Base-by-base conservation (phyloP, 2,329 filamentous ascomycete species). In the Xylariaceae sp. region DNA sequence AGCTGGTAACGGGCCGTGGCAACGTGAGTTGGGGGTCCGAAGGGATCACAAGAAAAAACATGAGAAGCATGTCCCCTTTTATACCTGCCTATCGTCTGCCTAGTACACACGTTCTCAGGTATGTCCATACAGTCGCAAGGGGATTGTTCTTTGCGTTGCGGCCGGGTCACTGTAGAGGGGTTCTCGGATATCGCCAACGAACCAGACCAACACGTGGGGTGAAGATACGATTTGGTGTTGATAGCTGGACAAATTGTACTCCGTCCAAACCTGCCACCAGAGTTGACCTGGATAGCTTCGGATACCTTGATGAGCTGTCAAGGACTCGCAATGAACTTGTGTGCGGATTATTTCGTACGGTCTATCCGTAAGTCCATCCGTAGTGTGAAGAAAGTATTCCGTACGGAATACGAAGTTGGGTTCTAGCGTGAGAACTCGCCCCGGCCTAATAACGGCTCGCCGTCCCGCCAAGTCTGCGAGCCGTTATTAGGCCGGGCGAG, bases 171-270 rank as follows among this genome's bases (percentile, higher is more conserved):
- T 39, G 37, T 9, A 9, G 37, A 8, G 37, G 37, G 8, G 37
- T 8, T 42, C 49, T 49, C n/a, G 48, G 15, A n/a, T 17, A 49
- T 53, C 18, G 48, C 9, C 9, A 34, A 56, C 61, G 61, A 58
- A 58, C 50, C 39, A 60, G 48, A 53, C 37, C 15, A 37, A 30
- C 58, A 62, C 60, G 60, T 62, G 60, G 56, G 60, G 54, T 9
- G n/a, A 13, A 42, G 37, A 42, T 30, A 30, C 23, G 23, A 30
- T 30, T 30, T 30, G 23, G 23, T 5, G 23, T 30, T 30, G 23
- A 5, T 30, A 30, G 23, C 23, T 30, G 23, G 23, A 30, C 23
- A 30, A 30, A 30, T 1, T 30, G 23, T 30, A 30, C 17, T 18
- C 17, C 17, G 17, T 18, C 17, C 23, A 30, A 30, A 30, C 23